Evolutionary conservation across 2,329 filamentous ascomycete genomes (phyloP), one percentile per base, ranked within the genome.

Genomic region (Dryadomyces quercivorus): DNA sequence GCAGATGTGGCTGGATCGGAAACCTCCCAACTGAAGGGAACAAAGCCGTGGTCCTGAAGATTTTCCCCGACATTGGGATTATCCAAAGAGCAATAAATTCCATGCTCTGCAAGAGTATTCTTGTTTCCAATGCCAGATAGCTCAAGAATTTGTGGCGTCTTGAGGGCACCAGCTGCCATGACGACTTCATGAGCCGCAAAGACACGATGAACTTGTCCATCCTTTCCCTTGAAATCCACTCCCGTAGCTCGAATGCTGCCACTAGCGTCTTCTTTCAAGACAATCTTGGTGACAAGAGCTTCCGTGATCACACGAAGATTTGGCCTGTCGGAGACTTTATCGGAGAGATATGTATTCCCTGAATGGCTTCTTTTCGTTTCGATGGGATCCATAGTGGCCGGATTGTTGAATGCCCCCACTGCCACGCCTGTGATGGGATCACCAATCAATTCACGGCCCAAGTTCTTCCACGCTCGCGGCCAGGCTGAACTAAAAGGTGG

Each of bases 21-120:
- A 67, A 31, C 70, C 10, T 62, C 13, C 65, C 65, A 15, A 61
- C 63, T 13, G 15, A 47, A 48, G 13, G 51, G 51, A 64, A 65
- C 67, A 65, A 34, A 66, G 61, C 43, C 43, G 53, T 76, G 72
- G 57, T 76, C 73, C 57, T 75, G 72, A 56, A 75, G 65, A 55
- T 74, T 67, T 55, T 70, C 66, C 21, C 74, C 74, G 2, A 77
- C 72, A 52, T 69, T 67, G 18, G 70, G 65, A 45, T 74, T 69
- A 46, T 73, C 66, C 22, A 74, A 63, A 3, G 72, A 55, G 4
- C 66, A 63, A 36, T 65, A 62, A 8, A 75, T 69, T 3, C 65
- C 67, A 20, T 68, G 65, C 31, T 64, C 63, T n/a, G 64, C 56
- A 2, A 79, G 70, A 4, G 76, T 61, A 13, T 66, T 62, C 13